A percentile compares a stretch with the other conserved stretches of the same genome.
Evolutionary conservation across 1,139 yeast genomes (phyloP).

Genomic region (Pichia sp.): DNA sequence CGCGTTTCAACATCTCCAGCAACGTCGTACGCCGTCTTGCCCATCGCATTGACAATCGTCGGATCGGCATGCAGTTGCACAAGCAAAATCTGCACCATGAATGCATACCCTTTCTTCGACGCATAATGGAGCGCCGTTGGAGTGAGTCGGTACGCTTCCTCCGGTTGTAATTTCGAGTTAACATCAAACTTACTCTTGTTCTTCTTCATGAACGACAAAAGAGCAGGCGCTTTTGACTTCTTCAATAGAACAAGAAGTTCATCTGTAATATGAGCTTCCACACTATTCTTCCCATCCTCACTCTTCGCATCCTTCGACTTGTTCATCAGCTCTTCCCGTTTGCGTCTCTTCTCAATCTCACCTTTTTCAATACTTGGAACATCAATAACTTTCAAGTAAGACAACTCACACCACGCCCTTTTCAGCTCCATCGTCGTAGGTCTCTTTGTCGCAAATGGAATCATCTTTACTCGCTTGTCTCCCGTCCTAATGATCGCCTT

Average conservation of each 20-base stretch:
- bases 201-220: constrained; percentile 58
- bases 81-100: constrained; percentile 63
- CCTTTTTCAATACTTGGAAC: constrained; percentile 46
- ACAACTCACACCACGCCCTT: constrained; percentile 76
- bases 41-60: constrained; percentile 43
- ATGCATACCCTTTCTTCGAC: constrained; percentile 59
- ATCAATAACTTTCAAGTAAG: constrained; percentile 54
- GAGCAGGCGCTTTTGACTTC: constrained; percentile 73
- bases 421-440: constrained; percentile 82
- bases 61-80: constrained; percentile 71
- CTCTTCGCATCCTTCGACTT: constrained; percentile 23
- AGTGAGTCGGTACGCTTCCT: constrained; percentile 43
- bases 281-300: constrained; percentile 31
- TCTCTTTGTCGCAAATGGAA: constrained; percentile 87
- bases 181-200: constrained; percentile 53
- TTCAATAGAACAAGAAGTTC: constrained; percentile 60
- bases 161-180: constrained; percentile 50
- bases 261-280: constrained; percentile 38
- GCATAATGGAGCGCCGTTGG: constrained; percentile 84
- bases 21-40: constrained; percentile 63
- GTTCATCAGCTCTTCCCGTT: constrained; percentile 29
- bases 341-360: constrained; percentile 30
- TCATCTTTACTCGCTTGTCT: constrained; percentile 57
- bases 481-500: constrained; percentile 43
- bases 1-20: constrained; percentile 41